Evolutionary conservation across 1,284 basidiomycete genomes (phyloP).

Genomic region (Ustilago curta): DNA sequence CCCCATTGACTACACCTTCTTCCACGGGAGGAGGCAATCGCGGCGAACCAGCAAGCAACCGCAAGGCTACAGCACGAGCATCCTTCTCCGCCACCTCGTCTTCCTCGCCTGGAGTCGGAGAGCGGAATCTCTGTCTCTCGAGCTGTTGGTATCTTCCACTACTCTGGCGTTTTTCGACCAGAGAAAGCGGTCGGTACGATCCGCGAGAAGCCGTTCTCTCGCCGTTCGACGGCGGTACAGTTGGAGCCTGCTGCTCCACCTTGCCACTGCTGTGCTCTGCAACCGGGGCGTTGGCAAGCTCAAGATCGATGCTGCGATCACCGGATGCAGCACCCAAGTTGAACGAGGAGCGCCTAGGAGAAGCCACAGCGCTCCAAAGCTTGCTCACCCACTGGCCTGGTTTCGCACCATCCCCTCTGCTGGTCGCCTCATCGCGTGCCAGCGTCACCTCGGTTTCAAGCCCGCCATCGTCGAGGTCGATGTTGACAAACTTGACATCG

Average conservation of each 20-base stretch:
- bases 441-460: slow-evolving; percentile 27
- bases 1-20: not conserved
- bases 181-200: slow-evolving; percentile 38
- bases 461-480: slow-evolving; percentile 40
- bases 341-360: slow-evolving; percentile 24
- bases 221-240: not conserved
- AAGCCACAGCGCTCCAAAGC: slow-evolving; percentile 40
- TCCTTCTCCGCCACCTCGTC: slow-evolving; percentile 44
- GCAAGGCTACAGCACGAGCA: slow-evolving; percentile 40
- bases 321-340: slow-evolving; percentile 9
- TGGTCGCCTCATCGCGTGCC: slow-evolving; percentile 6
- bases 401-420: slow-evolving; percentile 11
- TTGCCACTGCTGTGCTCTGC: slow-evolving; percentile 11
- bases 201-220: slow-evolving; percentile 26
- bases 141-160: slow-evolving; percentile 18
- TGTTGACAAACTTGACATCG: slow-evolving; percentile 45
- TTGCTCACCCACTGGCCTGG: slow-evolving; percentile 45
- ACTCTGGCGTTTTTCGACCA: slow-evolving; percentile 44
- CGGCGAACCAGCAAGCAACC: slow-evolving; percentile 37
- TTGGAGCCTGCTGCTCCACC: not conserved
- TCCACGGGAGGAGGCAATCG: slow-evolving; percentile 13
- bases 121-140: slow-evolving; percentile 29
- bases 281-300: slow-evolving; percentile 20
- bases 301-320: slow-evolving; percentile 34
- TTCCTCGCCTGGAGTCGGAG: slow-evolving; percentile 38